Conservation (phyloP, 2,329 filamentous ascomycete species). For the Penicillium sp. region DNA sequence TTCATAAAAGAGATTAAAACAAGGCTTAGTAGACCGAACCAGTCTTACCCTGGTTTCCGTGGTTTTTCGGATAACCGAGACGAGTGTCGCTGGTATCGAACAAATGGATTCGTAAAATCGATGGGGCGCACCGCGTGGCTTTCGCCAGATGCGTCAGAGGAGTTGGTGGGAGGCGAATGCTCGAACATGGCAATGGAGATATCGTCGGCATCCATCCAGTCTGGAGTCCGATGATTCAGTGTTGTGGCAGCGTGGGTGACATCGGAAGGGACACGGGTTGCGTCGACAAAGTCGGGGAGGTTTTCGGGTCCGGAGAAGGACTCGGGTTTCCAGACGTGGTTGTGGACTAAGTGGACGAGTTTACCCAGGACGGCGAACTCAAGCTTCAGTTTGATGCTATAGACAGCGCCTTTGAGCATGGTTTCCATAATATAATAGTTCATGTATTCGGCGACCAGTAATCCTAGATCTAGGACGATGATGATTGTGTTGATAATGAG, state of each 20-base stretch:
- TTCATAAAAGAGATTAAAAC: conserved; percentile 7
- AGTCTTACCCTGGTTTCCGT: conserved; percentile 14
- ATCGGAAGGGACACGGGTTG: conserved; percentile 44
- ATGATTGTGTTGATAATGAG: conserved; percentile 51
- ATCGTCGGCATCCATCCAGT: conserved; percentile 38
- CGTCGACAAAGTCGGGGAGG: conserved; percentile 47
- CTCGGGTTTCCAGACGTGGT: conserved; percentile 41
- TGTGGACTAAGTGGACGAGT: conserved; percentile 43
- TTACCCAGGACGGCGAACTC: conserved; percentile 51
- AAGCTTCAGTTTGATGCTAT: conserved; percentile 53
- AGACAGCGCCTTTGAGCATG: conserved; percentile 48
- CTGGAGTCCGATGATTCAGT: conserved; percentile 22
- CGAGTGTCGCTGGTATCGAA: conserved; percentile 10
- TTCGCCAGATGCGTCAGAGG: conserved; percentile 30
- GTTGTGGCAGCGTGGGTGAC: conserved; percentile 39
- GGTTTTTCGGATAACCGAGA: conserved; percentile 7
- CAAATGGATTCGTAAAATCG: conserved; percentile 24
- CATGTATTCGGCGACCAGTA: conserved; percentile 46
- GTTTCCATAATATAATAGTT: conserved; percentile 49
- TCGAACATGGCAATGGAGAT: conserved; percentile 42
- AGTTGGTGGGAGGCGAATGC: conserved; percentile 25
- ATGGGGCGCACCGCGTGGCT: conserved; percentile 23
- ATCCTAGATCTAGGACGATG: conserved; percentile 47
- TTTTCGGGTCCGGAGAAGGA: conserved; percentile 30
- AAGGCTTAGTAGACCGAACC: neutral